phyloP scores from a whole-genome alignment of 371 early-diverging fungal species.

The Dipsacomyces acuminosporus region DNA sequence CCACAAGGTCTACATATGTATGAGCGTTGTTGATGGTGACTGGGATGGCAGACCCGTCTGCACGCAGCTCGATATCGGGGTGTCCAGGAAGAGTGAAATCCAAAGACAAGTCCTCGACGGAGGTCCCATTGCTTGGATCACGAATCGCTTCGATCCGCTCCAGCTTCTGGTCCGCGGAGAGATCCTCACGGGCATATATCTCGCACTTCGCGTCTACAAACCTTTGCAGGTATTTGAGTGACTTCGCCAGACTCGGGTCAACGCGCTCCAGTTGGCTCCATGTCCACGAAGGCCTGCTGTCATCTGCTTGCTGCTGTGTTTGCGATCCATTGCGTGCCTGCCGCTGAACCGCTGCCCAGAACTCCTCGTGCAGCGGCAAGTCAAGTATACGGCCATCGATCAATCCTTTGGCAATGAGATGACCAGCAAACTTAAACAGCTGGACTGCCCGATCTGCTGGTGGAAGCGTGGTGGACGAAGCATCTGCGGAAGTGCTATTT shows the following conservation, averaged over 20 bases:
- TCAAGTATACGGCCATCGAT: conserved; percentile 84
- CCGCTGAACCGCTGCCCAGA: conserved; percentile 52
- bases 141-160: conserved; percentile 8
- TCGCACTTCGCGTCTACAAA: conserved; percentile 54
- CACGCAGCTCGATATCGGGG: conserved; percentile 54
- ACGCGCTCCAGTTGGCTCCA: conserved; percentile 51
- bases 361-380: conserved; percentile 70
- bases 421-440: conserved; percentile 66
- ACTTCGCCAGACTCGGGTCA: conserved; percentile 66
- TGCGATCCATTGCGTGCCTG: conserved; percentile 13
- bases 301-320: background rate
- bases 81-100: conserved; percentile 86
- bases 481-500: conserved; percentile 7
- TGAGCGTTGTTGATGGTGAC: conserved; percentile 74
- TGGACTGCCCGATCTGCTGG: conserved; percentile 6
- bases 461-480: conserved; percentile 1
- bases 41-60: conserved; percentile 57
- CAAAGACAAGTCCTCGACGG: conserved; percentile 64
- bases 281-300: conserved; percentile 15
- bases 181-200: conserved; percentile 50
- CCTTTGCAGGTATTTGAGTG: conserved; percentile 57
- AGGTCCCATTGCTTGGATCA: conserved; percentile 9
- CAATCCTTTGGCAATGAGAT: conserved; percentile 84
- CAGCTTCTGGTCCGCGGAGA: conserved; percentile 25
- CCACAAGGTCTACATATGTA: conserved; percentile 63